Percentiles rank a stretch among this genome's conserved stretches.
phyloP scores from a whole-genome alignment of 208 protist genomes.

The Naegleria lovaniensis region DNA sequence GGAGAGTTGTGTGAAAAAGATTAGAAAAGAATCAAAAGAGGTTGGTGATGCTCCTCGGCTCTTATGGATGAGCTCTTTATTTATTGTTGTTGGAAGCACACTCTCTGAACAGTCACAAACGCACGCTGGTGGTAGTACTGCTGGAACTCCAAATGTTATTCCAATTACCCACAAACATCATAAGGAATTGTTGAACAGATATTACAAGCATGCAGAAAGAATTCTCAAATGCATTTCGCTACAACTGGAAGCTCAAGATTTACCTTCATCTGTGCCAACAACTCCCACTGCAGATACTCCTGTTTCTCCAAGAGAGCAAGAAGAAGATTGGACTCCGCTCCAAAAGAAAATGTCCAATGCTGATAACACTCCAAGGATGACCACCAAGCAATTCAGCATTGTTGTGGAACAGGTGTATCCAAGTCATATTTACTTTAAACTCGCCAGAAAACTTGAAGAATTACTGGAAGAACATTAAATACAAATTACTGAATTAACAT shows the following conservation, averaged over 20 bases:
- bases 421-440: slow-evolving; percentile 8
- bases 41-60: background rate
- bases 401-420: background rate
- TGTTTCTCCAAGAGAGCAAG: background rate
- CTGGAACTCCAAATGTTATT: background rate
- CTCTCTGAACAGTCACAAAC: background rate
- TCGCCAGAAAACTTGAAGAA: slow-evolving; percentile 8
- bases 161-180: background rate
- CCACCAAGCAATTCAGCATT: background rate
- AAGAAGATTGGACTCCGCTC: background rate
- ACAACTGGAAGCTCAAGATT: background rate
- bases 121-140: background rate
- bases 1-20: background rate
- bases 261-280: background rate
- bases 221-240: background rate
- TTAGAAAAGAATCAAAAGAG: background rate
- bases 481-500: background rate
- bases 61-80: background rate
- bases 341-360: background rate
- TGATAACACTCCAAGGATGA: background rate
- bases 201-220: background rate
- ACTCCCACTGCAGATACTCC: background rate
- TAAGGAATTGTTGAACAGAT: background rate
- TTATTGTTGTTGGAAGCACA: slow-evolving; percentile 3
- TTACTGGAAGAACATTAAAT: background rate